Conservation (phyloP, 2,329 filamentous ascomycete species). For the Aspergillus sojae region DNA sequence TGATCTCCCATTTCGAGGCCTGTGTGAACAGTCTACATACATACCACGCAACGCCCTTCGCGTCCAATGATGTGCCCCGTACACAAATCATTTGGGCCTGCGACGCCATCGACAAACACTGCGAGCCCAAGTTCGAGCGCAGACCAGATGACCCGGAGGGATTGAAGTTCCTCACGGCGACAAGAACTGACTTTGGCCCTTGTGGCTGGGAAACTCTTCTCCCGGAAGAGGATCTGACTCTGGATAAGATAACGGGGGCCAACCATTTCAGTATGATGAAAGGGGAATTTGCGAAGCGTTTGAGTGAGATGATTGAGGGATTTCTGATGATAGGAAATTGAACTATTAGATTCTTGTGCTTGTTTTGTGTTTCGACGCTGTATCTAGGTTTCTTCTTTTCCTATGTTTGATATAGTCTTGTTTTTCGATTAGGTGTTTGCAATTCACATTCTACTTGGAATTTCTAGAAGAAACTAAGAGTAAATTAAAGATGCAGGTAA, state of each 20-base stretch:
- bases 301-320: constrained; percentile 2
- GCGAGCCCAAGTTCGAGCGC: constrained; percentile 52
- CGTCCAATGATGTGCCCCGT: not conserved
- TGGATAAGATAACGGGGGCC: not conserved
- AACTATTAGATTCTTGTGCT: not conserved
- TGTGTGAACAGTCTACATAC: not conserved
- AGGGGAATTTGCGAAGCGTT: not conserved
- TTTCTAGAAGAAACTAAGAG: too few relatives aligned
- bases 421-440: too few relatives aligned
- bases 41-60: not conserved
- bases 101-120: constrained; percentile 49
- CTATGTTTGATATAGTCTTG: too few relatives aligned
- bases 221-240: not conserved
- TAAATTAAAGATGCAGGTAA: accelerated
- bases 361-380: not conserved
- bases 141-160: constrained; percentile 34
- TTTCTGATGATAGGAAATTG: constrained; percentile 4
- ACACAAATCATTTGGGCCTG: constrained; percentile 1
- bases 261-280: constrained; percentile 6
- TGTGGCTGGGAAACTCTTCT: constrained; percentile 15
- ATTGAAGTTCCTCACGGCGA: constrained; percentile 18
- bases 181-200: constrained; percentile 14
- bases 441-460: too few relatives aligned
- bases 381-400: not conserved
- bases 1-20: not conserved